Base-by-base conservation (phyloP, 306 rosid species). In the Medicago truncatula region DNA sequence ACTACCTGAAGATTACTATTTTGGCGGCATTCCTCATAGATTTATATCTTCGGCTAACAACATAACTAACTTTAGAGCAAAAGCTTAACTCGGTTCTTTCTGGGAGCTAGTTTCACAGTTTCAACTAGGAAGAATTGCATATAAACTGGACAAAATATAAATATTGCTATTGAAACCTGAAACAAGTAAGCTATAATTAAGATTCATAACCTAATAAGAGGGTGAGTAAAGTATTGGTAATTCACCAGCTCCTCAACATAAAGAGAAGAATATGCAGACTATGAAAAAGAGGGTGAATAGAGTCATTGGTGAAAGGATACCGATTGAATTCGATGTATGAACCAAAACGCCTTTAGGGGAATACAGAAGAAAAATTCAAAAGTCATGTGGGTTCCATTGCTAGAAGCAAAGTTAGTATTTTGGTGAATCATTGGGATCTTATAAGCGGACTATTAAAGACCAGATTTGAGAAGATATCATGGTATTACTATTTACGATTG, bases 111-210 rank as follows among this genome's bases (percentile, higher is more conserved):
- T 71, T 9, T 44, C 43, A 85, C 81, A 0, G 97, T 88, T 80
- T 90, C 97, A 5, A n/a, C 65, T 39, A 87, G 83, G 87, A 92
- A 92, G 69, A 92, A n/a, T 78, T 87, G 81, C 89, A 92, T 83
- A 70, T 92, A 92, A 54, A 86, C 59, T 3, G 92, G 86, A 77
- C 91, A 82, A 58, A 85, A 78, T 62, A 75, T 86, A 86, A 92
- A 66, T 15, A 92, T 85, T n/a, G 38, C 83, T 66, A 86, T 77
- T 58, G 98, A 82, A 73, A 88, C 94, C 98, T 92, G 92, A 76
- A 87, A 82, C 13, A 59, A 39, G 18, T 40, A 52, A 73, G 49
- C 49, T 49, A 17, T n/a, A 41, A 41, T 54, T 31, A 44, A 73
- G 57, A 70, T 28, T 49, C 73, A 31, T 28, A 58, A 16, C 17